A percentile compares a stretch with the other conserved stretches of the same genome.
These are phyloP conservation scores for Filobasidium wieringae DNA, from an alignment of 768 basidiomycete species.

Conservation along the genomic window DNA sequence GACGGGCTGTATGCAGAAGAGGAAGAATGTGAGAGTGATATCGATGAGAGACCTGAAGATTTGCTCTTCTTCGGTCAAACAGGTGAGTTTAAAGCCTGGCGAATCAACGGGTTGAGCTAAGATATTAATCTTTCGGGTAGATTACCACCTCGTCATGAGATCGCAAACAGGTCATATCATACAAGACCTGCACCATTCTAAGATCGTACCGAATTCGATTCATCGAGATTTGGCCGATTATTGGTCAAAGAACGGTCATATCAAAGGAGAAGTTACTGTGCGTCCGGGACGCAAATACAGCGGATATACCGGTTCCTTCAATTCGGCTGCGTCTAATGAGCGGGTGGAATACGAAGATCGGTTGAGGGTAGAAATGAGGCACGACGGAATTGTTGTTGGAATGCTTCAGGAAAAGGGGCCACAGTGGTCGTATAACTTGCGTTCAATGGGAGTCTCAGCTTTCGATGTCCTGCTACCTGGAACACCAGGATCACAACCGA, in stretches of 20 bases:
- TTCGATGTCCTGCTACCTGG: slow-evolving; percentile 36
- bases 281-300: slow-evolving; percentile 7
- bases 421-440: slow-evolving; percentile 28
- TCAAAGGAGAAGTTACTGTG: slow-evolving; percentile 6
- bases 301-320: slow-evolving; percentile 5
- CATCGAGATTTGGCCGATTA: slow-evolving; percentile 59
- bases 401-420: slow-evolving; percentile 30
- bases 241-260: slow-evolving; percentile 67
- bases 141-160: slow-evolving; percentile 80
- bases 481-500: slow-evolving; percentile 47
- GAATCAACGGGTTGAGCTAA: neutral
- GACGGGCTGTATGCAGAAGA: slow-evolving; percentile 54
- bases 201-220: slow-evolving; percentile 84
- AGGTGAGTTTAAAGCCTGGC: slow-evolving; percentile 42
- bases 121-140: slow-evolving; percentile 41
- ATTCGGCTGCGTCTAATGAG: neutral
- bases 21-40: slow-evolving; percentile 39
- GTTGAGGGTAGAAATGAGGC: slow-evolving; percentile 31
- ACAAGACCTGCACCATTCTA: slow-evolving; percentile 80
- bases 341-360: slow-evolving; percentile 21
- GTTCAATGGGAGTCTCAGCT: slow-evolving; percentile 47
- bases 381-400: slow-evolving; percentile 34
- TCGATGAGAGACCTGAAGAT: slow-evolving; percentile 22
- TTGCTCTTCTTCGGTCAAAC: slow-evolving; percentile 54
- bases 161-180: slow-evolving; percentile 43